Percentiles rank a stretch among this genome's conserved stretches.
Conservation (phyloP, 306 rosid genomes). For the Luffa aegyptiaca region DNA sequence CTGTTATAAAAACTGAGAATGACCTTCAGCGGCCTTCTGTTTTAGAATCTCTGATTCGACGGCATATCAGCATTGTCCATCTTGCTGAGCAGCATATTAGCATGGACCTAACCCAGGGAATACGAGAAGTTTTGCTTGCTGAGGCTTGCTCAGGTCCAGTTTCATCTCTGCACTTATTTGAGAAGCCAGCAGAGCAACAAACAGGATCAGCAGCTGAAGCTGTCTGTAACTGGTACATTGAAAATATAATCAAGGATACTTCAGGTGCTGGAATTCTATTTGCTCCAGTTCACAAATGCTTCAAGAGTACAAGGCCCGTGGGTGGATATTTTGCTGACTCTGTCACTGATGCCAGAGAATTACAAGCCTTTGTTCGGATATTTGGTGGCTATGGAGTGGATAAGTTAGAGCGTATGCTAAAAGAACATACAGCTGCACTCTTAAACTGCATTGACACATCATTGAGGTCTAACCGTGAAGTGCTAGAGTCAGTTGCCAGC, state of each 20-base stretch:
- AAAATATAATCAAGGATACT: conserved; percentile 79
- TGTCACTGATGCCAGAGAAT: conserved; percentile 76
- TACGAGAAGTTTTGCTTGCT: conserved; percentile 79
- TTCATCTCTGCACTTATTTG: conserved; percentile 85
- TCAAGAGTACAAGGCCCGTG: conserved; percentile 96
- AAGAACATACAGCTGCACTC: conserved; percentile 98
- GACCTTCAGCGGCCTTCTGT: conserved; percentile 97
- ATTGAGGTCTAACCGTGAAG: conserved; percentile 77
- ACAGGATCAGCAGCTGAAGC: conserved; percentile 86
- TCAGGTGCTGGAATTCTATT: conserved; percentile 95
- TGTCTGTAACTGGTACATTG: conserved; percentile 94
- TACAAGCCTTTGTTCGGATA: conserved; percentile 77
- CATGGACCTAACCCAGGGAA: conserved; percentile 95
- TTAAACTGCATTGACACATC: conserved; percentile 92
- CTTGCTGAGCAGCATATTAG: conserved; percentile 98
- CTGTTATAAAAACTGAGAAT: conserved; percentile 83
- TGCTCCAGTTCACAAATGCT: conserved; percentile 83
- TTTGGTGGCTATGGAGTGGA: conserved; percentile 99
- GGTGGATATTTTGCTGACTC: conserved; percentile 99
- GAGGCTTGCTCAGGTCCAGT: conserved; percentile 96
- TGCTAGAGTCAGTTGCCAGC: conserved; percentile 72
- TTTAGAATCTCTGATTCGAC: conserved; percentile 66
- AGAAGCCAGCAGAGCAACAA: conserved; percentile 72
- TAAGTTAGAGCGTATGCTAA: conserved; percentile 81
- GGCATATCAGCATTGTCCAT: conserved; percentile 82